These are phyloP conservation scores for Aureobasidium sp. DNA, from an alignment of 2,329 filamentous ascomycete species.

Conservation along the genomic window DNA sequence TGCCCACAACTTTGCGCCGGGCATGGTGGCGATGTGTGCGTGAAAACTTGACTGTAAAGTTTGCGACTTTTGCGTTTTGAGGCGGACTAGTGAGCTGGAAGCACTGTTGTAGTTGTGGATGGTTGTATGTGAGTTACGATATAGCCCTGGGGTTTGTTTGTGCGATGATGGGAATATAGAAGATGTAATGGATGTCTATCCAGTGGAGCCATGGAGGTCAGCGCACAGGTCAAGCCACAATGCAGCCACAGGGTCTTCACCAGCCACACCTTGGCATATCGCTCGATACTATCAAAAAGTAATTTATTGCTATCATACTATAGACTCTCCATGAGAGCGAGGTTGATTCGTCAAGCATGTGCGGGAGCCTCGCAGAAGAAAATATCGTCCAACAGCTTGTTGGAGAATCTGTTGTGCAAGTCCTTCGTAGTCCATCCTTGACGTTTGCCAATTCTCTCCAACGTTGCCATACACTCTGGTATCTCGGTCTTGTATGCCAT, in stretches of 20 bases:
- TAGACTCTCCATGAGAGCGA: background rate
- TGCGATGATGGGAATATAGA: background rate
- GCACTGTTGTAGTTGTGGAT: too few relatives aligned
- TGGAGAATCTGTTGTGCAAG: conserved; percentile 33
- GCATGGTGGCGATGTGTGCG: conserved; percentile 30
- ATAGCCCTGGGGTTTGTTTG: background rate
- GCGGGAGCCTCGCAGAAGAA: conserved; percentile 6
- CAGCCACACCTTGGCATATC: conserved; percentile 1
- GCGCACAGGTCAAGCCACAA: background rate
- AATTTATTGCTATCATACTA: background rate
- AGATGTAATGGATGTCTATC: conserved; percentile 5
- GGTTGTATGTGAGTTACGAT: background rate
- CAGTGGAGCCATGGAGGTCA: background rate
- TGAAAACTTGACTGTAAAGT: background rate
- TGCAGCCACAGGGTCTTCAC: background rate
- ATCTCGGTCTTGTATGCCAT: conserved; percentile 33
- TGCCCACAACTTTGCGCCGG: conserved; percentile 39
- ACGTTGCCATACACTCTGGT: conserved; percentile 26
- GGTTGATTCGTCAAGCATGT: background rate
- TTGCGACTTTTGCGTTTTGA: background rate
- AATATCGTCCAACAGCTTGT: conserved; percentile 31
- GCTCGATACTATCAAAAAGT: background rate
- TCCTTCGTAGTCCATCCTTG: conserved; percentile 35
- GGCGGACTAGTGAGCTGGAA: too few relatives aligned
- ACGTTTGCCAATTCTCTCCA: conserved; percentile 29